These are phyloP conservation scores for Hirsutella minnesotensis DNA, from an alignment of 2,329 filamentous ascomycete genomes.

Conservation along the genomic window DNA sequence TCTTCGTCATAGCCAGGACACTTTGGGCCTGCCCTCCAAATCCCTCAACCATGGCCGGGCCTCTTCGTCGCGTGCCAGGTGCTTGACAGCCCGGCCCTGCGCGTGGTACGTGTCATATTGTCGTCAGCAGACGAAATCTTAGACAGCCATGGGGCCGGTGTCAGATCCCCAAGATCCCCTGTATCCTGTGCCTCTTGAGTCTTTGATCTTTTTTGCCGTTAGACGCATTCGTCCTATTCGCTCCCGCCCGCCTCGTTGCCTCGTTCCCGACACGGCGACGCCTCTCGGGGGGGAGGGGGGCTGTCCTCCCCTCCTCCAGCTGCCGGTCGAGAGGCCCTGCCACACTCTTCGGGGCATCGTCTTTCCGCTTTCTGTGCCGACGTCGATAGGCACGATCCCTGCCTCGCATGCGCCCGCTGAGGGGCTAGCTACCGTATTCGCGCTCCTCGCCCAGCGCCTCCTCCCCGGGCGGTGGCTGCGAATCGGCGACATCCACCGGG, in stretches of 20 bases:
- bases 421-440: too few relatives aligned
- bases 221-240: neutral
- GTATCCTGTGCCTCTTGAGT: neutral
- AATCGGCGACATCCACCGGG: too few relatives aligned
- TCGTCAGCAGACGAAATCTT: constrained; percentile 5
- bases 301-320: neutral
- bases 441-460: too few relatives aligned
- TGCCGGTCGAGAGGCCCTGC: too few relatives aligned
- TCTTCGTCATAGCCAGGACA: too few relatives aligned
- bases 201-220: too few relatives aligned
- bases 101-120: constrained; percentile 1
- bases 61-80: neutral
- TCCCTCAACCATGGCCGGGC: neutral
- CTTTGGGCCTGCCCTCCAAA: neutral
- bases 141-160: constrained; percentile 7
- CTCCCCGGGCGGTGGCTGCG: too few relatives aligned
- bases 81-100: neutral
- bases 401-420: too few relatives aligned
- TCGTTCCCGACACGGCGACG: neutral
- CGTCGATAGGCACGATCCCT: too few relatives aligned
- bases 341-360: too few relatives aligned
- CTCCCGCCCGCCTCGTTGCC: neutral
- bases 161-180: constrained; percentile 7
- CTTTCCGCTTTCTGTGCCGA: too few relatives aligned
- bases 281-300: too few relatives aligned